Base-by-base conservation (phyloP, 2,329 filamentous ascomycete genomes). In the Catunica adiposa region DNA sequence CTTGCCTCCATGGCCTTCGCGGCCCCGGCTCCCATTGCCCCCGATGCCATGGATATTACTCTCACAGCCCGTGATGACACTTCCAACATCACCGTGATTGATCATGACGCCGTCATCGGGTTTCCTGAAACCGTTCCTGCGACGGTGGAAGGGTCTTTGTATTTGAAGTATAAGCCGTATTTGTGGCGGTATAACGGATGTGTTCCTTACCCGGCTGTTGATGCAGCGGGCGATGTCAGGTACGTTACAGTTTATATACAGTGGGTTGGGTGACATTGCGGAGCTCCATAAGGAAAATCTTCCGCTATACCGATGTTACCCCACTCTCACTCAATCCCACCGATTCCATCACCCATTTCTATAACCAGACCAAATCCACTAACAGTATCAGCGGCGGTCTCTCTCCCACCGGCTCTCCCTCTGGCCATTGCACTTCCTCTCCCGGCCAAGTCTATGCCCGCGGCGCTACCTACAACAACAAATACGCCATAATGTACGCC, bases 121-220 rank as follows among this genome's bases (percentile, higher is more conserved):
- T 67, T 68, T 46, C 34, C 60, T 3, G 59, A 68, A 59, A 60
- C 65, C 8, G 65, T 67, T 22, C 66, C 66, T 4, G 58, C 61
- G 6, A 63, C 59, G 37, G 61, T 61, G 4, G 57, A 61, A 31
- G 66, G 66, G 23, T 54, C 57, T 23, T 55, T 67, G 42, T 66
- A 66, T 51, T 60, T 65, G 15, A 68, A 66, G 61, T 67, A 65
- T 60, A 66, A 67, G 60, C 66, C 66, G 8, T 66, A 63, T 57
- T 61, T 69, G 29, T 61, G 63, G 31, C 48, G 50, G 6, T 73
- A 82, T 20, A 76, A 77, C 61, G 79, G 79, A 46, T 83, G 79
- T 59, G 78, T 82, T 7, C 77, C 79, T 0, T 83, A 79, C 62
- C 78, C 79, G 0, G 79, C 74, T 1, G 79, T 83, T 1, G 75